These are phyloP conservation scores for Russula sp. DNA, from an alignment of 768 basidiomycete genomes.

Conservation along the genomic window DNA sequence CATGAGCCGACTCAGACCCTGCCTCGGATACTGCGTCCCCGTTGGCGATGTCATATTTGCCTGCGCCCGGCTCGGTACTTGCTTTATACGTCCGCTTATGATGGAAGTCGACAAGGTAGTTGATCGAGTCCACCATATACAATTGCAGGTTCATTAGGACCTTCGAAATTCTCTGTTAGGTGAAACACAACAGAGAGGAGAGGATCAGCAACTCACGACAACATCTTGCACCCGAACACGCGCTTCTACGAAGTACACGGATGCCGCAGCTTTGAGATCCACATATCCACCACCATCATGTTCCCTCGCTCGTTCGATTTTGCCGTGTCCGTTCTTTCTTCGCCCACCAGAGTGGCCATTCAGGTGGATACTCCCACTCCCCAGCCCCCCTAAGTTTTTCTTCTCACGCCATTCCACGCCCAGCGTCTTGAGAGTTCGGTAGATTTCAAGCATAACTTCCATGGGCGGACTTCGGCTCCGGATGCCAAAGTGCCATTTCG, in stretches of 20 bases:
- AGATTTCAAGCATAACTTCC: conserved; percentile 99
- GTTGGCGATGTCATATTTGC: conserved; percentile 63
- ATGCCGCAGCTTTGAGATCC: conserved; percentile 62
- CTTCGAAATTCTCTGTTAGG: conserved; percentile 41
- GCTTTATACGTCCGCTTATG: conserved; percentile 93
- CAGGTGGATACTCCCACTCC: conserved; percentile 42
- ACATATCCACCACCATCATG: conserved; percentile 58
- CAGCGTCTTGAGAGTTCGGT: conserved; percentile 81
- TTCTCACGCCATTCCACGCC: conserved; percentile 99
- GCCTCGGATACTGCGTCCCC: conserved; percentile 52
- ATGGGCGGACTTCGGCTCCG: conserved; percentile 91
- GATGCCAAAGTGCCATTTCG: conserved; percentile 98
- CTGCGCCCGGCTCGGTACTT: conserved; percentile 61
- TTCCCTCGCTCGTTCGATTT: conserved; percentile 60
- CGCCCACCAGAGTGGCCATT: conserved; percentile 29
- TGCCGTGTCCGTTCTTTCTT: conserved; percentile 39
- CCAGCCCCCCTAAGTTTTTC: conserved; percentile 68
- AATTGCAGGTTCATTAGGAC: conserved; percentile 96
- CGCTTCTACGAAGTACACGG: conserved; percentile 93
- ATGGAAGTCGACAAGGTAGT: conserved; percentile 97
- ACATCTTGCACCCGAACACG: conserved; percentile 86
- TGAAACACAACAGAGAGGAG: conserved; percentile 13
- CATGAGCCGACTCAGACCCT: conserved; percentile 52
- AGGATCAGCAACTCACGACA: conserved; percentile 57
- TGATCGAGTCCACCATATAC: conserved; percentile 92